Evolutionary conservation across 2,329 filamentous ascomycete species (phyloP), one percentile per base, ranked within the genome.

Genomic region (Nemania serpens): DNA sequence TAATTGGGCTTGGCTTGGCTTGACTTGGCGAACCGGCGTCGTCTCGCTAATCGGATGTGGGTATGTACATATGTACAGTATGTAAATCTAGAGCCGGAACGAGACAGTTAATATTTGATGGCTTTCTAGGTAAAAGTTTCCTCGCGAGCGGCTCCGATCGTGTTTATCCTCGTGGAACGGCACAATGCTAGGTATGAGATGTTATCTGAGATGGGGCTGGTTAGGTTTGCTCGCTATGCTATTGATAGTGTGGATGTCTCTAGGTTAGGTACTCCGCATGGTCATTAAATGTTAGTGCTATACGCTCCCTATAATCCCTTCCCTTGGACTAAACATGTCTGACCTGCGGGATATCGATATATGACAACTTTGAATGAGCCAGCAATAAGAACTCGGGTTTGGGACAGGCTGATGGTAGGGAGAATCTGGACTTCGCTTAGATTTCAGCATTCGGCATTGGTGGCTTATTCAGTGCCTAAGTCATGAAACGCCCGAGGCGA

Each of bases 11-110:
- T 58, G 55, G 48, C 51, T 34, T 37, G 20, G 43, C 43, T 46
- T 29, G 25, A 34, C 52, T 55, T 49, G 48, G 41, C 36, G 22
- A 53, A 43, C 58, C 17, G 58, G 53, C 34, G 47, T 45, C 20
- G 37, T 39, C 17, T 33, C 47, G 37, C 36, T 11, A 34, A 43
- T n/a, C 29, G 13, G n/a, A n/a, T 18, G 7, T 37, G 22, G 25
- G 13, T 47, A 15, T 17, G 22, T 29, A 29, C 33, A 20, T 13
- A n/a, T 12, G 36, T 39, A 39, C 11, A 10, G 36, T 39, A 39
- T 39, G 11, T 39, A n/a, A n/a, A 39, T 29, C 25, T 3, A 29
- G 7, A 29, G 25, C 25, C 25, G 7, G 25, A 29, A 29, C 25
- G 36, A 39, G 36, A 39, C 11, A n/a, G 4, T 10, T 12, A n/a